Base-by-base conservation (phyloP, 345 rosid species). In the Anacardium occidentale region DNA sequence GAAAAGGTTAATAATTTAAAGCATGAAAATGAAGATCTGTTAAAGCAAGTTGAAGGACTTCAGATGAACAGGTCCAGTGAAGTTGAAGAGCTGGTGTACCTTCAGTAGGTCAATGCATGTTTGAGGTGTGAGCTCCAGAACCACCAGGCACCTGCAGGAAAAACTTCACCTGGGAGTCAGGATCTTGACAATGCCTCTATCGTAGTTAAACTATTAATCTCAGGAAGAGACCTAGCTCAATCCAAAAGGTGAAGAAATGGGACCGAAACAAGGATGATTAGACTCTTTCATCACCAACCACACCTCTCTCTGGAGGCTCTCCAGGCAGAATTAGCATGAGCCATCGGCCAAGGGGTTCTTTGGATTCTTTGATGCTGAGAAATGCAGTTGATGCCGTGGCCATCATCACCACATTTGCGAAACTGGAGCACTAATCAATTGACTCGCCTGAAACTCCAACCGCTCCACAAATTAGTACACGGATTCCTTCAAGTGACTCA, bases 41-140 rank as follows among this genome's bases (percentile, higher is more conserved):
- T 80, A 80, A 95, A 92, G 85, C 99, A 95, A 88, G 98, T 92
- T 62, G 98, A 95, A 90, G 98, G 98, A 40, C 98, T 95, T 80
- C 99, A 95, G 77, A 85, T 92, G 94, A 91, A 89, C 77, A 86
- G 98, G 74, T 95, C 92, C 68, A 87, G 99, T 76, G 99, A 95
- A 87, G 99, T 98, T 7, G 92, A 95, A 81, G 85, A 80, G 76
- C 74, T 95, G 72, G 85, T 92, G 90, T 74, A 95, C 81, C 98
- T 95, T 72, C 96, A 92, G 70, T 92, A 92, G 62, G 97, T 90
- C 71, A 95, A 95, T 74, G 99, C 99, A 1, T 95, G 99, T 89
- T 80, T 95, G 76, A 85, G 99, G 65, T 95, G 78, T 71, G 99
- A 95, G 85, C 88, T 95, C 74, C 86, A 98, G 63, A 91, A 95